Conservation (phyloP, 1,139 yeast species). For the Fermentozyma sake region DNA sequence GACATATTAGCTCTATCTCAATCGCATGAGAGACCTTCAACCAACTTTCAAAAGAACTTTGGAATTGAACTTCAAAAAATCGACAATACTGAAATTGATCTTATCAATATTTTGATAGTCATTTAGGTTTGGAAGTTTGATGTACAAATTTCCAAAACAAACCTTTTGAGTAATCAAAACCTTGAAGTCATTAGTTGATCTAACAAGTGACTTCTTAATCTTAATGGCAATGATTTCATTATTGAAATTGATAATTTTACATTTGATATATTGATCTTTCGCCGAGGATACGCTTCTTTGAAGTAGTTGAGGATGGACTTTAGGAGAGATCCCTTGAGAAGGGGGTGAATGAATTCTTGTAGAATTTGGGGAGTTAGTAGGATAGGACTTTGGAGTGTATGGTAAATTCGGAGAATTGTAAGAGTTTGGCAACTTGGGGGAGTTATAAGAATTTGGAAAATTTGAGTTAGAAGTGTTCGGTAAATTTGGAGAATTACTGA, state of each 20-base stretch:
- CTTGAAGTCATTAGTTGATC: conserved; percentile 25
- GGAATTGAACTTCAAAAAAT: conserved; percentile 18
- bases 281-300: conserved; percentile 1
- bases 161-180: conserved; percentile 22
- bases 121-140: conserved; percentile 22
- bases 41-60: conserved; percentile 17
- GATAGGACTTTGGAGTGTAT: too few species aligned
- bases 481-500: too few species aligned
- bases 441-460: too few species aligned
- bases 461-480: too few species aligned
- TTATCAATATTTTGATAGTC: conserved; percentile 25
- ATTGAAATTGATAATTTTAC: conserved; percentile 26
- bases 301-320: too few species aligned
- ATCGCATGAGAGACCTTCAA: too few species aligned
- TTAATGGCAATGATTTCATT: conserved; percentile 27
- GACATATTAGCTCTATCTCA: too few species aligned
- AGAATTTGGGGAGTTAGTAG: conserved; percentile 1
- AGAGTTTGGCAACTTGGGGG: too few species aligned
- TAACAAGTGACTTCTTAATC: conserved; percentile 22
- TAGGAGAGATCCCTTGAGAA: too few species aligned
- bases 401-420: too few species aligned
- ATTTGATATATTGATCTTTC: conserved; percentile 15
- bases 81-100: conserved; percentile 19
- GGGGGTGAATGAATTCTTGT: too few species aligned
- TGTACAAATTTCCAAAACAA: conserved; percentile 23